A percentile compares a stretch with the other conserved stretches of the same genome.
These are phyloP conservation scores for Phialophora verrucosa DNA, from an alignment of 2,329 filamentous ascomycete genomes.

Conservation along the genomic window DNA sequence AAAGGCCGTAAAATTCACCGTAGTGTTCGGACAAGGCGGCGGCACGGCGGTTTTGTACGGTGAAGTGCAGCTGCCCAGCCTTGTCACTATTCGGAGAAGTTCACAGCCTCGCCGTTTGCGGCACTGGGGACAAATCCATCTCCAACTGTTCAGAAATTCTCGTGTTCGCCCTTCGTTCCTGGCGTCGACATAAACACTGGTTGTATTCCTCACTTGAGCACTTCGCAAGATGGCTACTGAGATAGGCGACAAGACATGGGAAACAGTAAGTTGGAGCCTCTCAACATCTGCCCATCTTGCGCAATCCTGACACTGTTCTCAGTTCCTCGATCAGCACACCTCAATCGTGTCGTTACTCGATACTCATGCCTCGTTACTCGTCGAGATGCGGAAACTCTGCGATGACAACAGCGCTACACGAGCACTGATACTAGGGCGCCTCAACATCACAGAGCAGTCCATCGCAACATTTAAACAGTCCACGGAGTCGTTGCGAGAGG, in stretches of 20 bases:
- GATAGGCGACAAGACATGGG: slow-evolving; percentile 19
- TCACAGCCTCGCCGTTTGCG: slow-evolving; percentile 7
- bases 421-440: slow-evolving; percentile 18
- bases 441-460: slow-evolving; percentile 22
- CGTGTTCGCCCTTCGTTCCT: not conserved
- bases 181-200: not conserved
- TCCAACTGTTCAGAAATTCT: slow-evolving; percentile 1
- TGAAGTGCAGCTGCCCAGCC: slow-evolving; percentile 1
- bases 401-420: slow-evolving; percentile 7
- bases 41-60: not conserved
- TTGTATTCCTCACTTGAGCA: not conserved
- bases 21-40: not conserved
- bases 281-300: not conserved
- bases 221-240: slow-evolving; percentile 13
- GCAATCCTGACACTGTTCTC: slow-evolving; percentile 14
- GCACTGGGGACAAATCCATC: not conserved
- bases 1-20: not conserved
- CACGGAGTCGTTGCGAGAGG: slow-evolving; percentile 22
- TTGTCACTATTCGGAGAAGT: slow-evolving; percentile 4
- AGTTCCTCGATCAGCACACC: slow-evolving; percentile 30
- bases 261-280: slow-evolving; percentile 16
- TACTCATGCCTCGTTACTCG: slow-evolving; percentile 28
- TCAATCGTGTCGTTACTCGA: slow-evolving; percentile 30
- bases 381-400: slow-evolving; percentile 26
- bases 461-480: slow-evolving; percentile 30